Evolutionary conservation across 495 filamentous ascomycete species (phyloP).

Genomic region (Aspergillus carlsbadensis): DNA sequence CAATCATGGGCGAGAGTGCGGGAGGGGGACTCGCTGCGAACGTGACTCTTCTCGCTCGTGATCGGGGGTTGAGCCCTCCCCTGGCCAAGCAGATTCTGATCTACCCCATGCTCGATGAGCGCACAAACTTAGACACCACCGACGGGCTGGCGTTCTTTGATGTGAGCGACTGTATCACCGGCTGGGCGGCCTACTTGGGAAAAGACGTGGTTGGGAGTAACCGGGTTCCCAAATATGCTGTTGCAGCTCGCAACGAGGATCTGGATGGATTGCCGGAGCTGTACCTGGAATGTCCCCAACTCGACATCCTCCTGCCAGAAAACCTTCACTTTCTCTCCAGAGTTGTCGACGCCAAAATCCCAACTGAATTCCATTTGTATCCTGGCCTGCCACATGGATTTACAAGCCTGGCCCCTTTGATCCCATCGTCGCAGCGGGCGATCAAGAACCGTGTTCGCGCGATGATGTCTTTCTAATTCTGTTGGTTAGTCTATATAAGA

Average conservation of each 20-base stretch:
- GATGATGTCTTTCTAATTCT: no score
- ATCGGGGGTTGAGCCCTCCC: slow-evolving; percentile 34
- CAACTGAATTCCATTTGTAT: slow-evolving; percentile 29
- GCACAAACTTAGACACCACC: slow-evolving; percentile 17
- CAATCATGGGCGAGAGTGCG: slow-evolving; percentile 61
- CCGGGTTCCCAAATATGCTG: slow-evolving; percentile 19
- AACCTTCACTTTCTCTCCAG: slow-evolving; percentile 20
- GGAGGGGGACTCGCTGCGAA: slow-evolving; percentile 54
- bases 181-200: slow-evolving; percentile 30
- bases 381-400: slow-evolving; percentile 31
- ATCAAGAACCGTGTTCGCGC: no score
- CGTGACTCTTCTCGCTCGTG: slow-evolving; percentile 41
- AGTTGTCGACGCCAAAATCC: slow-evolving; percentile 21
- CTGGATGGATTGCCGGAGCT: slow-evolving; percentile 26
- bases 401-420: not conserved
- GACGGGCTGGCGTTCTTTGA: slow-evolving; percentile 21
- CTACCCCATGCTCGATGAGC: slow-evolving; percentile 51
- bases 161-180: slow-evolving; percentile 25
- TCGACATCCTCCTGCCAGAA: slow-evolving; percentile 29
- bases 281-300: slow-evolving; percentile 24
- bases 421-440: no score
- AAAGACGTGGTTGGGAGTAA: slow-evolving; percentile 16
- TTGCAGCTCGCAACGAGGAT: slow-evolving; percentile 20
- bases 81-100: slow-evolving; percentile 48
- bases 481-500: no score